Conservation (phyloP, 164 flowering plant species). For the Paratinospora sagittata region DNA sequence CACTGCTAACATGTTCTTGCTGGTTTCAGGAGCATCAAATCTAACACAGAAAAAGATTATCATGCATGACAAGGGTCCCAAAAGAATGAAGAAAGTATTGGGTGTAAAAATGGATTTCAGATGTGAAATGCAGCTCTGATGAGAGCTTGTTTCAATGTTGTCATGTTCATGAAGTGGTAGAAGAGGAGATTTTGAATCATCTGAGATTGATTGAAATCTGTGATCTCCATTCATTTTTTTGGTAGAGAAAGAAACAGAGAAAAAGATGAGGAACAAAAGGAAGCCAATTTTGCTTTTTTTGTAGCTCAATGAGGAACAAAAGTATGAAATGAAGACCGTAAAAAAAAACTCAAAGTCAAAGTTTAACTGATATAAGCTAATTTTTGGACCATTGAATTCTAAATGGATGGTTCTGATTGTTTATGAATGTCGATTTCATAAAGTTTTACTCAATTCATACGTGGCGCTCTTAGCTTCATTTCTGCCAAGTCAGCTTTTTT, state of each 20-base stretch:
- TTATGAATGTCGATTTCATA: no score
- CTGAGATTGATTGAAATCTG: slow-evolving; percentile 14
- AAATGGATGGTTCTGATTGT: no score
- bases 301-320: not conserved
- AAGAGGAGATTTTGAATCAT: slow-evolving; percentile 48
- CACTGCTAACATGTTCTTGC: slow-evolving; percentile 63
- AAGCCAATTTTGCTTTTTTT: not conserved
- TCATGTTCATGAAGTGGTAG: slow-evolving; percentile 34
- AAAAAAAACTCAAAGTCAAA: no score
- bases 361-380: no score
- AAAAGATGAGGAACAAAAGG: not conserved
- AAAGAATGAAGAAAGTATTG: no score
- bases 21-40: slow-evolving; percentile 28
- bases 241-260: not conserved
- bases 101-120: no score
- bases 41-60: slow-evolving; percentile 38
- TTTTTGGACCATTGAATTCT: no score
- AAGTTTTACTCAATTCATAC: no score
- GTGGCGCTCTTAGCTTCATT: no score
- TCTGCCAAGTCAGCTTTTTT: no score
- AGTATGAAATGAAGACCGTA: not conserved
- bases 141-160: slow-evolving; percentile 16
- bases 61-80: no score
- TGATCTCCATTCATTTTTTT: slow-evolving; percentile 9
- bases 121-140: slow-evolving; percentile 18